These are phyloP conservation scores for Grigorovia transvaalensis DNA, from an alignment of 805 yeast species.

Conservation along the genomic window DNA sequence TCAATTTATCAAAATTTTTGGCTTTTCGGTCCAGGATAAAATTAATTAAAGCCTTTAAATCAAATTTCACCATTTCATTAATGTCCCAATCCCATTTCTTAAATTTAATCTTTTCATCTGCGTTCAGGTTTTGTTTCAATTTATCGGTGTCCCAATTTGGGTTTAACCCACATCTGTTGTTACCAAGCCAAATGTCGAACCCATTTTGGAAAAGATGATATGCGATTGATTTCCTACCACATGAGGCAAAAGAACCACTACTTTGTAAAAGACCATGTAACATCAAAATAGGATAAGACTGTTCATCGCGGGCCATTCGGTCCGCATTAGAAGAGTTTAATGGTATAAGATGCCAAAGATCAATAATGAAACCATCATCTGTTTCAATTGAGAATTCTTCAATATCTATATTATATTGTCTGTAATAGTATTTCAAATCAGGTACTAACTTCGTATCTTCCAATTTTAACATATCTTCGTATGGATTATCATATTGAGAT, in stretches of 20 bases:
- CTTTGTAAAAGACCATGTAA: slow-evolving; percentile 85
- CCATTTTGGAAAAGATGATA: slow-evolving; percentile 44
- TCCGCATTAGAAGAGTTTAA: neutral
- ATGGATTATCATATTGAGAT: slow-evolving; percentile 17
- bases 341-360: slow-evolving; percentile 40
- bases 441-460: slow-evolving; percentile 32
- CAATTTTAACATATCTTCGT: slow-evolving; percentile 15
- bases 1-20: slow-evolving; percentile 35
- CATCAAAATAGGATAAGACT: slow-evolving; percentile 54
- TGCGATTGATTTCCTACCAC: slow-evolving; percentile 75
- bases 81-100: slow-evolving; percentile 91
- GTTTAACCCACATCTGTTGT: slow-evolving; percentile 77
- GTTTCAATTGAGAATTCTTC: slow-evolving; percentile 55
- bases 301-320: slow-evolving; percentile 9
- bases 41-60: slow-evolving; percentile 63
- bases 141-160: slow-evolving; percentile 45
- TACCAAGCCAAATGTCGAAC: slow-evolving; percentile 86
- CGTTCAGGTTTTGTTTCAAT: slow-evolving; percentile 6
- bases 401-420: slow-evolving; percentile 48
- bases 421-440: slow-evolving; percentile 59
- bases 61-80: slow-evolving; percentile 68
- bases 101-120: slow-evolving; percentile 10
- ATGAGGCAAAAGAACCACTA: slow-evolving; percentile 72
- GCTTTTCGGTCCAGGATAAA: slow-evolving; percentile 37
- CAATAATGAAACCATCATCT: slow-evolving; percentile 68